Percentiles rank a stretch among this genome's conserved stretches.
Conservation (phyloP, 257 asterid species). For the Penstemon barbatus region DNA sequence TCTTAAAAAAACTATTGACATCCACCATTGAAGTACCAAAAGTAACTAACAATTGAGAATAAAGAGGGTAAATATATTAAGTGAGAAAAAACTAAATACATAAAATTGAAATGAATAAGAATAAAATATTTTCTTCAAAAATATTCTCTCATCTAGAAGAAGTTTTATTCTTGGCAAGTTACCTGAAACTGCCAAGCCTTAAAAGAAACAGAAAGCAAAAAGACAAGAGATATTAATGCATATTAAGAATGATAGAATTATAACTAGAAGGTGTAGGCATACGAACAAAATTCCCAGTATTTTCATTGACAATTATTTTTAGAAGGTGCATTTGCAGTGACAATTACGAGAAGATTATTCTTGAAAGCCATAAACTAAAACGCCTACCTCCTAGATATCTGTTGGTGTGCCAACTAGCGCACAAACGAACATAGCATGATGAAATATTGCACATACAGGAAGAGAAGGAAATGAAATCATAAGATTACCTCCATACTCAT, state of each 20-base stretch:
- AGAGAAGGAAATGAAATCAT: conserved; percentile 10
- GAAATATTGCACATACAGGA: conserved; percentile 15
- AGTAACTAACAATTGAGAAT: conserved; percentile 13
- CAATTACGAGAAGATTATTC: background rate
- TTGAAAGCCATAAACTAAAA: background rate
- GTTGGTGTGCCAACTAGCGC: background rate
- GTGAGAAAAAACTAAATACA: conserved; percentile 12
- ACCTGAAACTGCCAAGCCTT: conserved; percentile 14
- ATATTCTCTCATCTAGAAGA: conserved; percentile 22
- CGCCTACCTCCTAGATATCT: background rate
- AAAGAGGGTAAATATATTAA: background rate
- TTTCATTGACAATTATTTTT: no score
- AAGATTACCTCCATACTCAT: conserved; percentile 89
- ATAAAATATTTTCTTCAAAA: background rate
- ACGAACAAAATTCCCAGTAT: background rate
- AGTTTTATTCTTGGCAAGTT: conserved; percentile 12
- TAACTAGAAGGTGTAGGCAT: conserved; percentile 9
- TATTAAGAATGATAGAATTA: background rate
- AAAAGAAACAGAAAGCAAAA: conserved; percentile 18
- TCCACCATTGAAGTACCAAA: conserved; percentile 12
- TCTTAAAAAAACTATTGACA: conserved; percentile 13
- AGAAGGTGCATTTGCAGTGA: background rate
- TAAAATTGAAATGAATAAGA: background rate
- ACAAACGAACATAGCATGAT: conserved; percentile 8
- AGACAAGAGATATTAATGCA: no score